Evolutionary conservation across 345 rosid species (phyloP), one percentile per base, ranked within the genome.

Genomic region (Hypericum androsaemum): DNA sequence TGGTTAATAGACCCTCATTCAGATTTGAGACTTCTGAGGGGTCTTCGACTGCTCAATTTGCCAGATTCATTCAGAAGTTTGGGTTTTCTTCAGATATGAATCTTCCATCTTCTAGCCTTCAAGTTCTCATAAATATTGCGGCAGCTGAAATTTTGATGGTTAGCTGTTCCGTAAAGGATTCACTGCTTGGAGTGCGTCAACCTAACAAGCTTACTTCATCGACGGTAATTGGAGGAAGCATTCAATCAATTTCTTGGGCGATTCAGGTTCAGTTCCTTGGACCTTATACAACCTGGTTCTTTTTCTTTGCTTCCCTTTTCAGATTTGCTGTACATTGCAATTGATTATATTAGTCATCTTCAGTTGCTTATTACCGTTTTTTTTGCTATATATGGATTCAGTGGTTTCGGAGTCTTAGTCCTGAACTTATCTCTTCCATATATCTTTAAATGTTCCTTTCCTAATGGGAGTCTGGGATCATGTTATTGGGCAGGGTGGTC

Each of bases 401-500:
- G 12, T 7, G 36, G 8, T 55, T n/a, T 41, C 42, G 17, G 16
- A 17, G 15, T 44, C 54, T 48, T 50, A 39, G 37, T 56, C 41
- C 11, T 38, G 46, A 57, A 47, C 14, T 43, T 11, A 37, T 51
- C 5, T 47, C 47, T 54, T 62, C 12, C 36, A 15, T 8, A 12
- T 50, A 47, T 52, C 2, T 58, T 46, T 57, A 13, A 22, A 41
- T 6, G 39, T 22, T 8, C 38, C 37, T 44, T 50, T 56, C 54
- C 74, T 58, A 38, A 62, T 53, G 44, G 45, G 61, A 67, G 47
- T 61, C 65, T 65, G 51, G 46, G 44, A 45, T 76, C 71, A 53
- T 80, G 63, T 59, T 59, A 39, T 50, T 63, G 74, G 8, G 66
- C 96, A 89, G 98, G 98, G 94, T 65, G 82, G 89, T 61, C 69